These are phyloP conservation scores for Xylaria intraflava DNA, from an alignment of 495 filamentous ascomycete species.

Conservation along the genomic window DNA sequence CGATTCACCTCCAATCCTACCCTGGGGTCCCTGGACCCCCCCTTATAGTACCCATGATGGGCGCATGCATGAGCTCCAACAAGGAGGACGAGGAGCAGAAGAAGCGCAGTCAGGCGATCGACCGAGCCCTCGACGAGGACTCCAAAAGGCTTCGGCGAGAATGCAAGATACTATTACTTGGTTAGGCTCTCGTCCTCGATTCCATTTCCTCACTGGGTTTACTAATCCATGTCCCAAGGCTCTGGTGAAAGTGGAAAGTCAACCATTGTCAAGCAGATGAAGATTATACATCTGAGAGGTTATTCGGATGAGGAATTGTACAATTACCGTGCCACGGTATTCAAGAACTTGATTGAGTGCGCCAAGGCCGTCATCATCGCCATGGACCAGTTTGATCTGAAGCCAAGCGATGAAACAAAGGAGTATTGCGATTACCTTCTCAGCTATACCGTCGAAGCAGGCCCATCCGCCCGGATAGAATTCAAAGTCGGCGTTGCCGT, in stretches of 20 bases:
- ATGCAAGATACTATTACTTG: constrained; percentile 96
- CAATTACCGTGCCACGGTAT: constrained; percentile 89
- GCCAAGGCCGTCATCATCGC: constrained; percentile 84
- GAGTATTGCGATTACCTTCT: constrained; percentile 72
- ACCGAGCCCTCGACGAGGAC: constrained; percentile 87
- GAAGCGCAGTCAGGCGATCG: constrained; percentile 90
- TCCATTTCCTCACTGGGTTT: neutral
- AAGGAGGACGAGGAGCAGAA: constrained; percentile 81
- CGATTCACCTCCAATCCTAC: neutral
- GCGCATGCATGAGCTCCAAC: constrained; percentile 77
- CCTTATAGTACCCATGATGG: constrained; percentile 55
- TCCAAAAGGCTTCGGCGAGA: constrained; percentile 82
- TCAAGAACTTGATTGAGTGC: constrained; percentile 96
- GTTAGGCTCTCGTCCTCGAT: constrained; percentile 45
- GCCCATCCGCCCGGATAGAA: constrained; percentile 76
- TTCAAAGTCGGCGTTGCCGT: constrained; percentile 73
- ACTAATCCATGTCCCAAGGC: constrained; percentile 47
- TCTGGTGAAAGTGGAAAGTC: constrained; percentile 98
- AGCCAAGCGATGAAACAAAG: constrained; percentile 62
- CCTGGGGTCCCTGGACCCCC: constrained; percentile 4
- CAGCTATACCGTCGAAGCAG: constrained; percentile 83
- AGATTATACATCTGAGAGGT: constrained; percentile 97
- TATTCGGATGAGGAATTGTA: constrained; percentile 87
- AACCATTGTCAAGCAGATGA: constrained; percentile 99
- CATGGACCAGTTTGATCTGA: constrained; percentile 80